Conservation (phyloP, 106 monocot species). For the Phalaenopsis aphrodite region DNA sequence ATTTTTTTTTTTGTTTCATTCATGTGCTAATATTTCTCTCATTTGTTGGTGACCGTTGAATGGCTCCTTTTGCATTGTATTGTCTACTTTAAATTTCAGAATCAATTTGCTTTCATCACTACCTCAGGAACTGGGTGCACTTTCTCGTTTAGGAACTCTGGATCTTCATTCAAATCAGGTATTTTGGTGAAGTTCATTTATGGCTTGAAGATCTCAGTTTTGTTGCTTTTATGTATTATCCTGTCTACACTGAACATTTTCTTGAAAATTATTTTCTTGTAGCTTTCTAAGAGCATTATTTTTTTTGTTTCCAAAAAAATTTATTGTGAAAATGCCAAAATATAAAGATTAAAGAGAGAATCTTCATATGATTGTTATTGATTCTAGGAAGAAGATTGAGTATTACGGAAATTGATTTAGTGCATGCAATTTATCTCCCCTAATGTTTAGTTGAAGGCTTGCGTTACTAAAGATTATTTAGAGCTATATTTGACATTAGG, state of each 20-base stretch:
- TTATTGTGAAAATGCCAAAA: not conserved
- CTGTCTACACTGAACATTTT: not conserved
- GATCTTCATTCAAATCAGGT: constrained; percentile 99
- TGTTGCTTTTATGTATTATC: not conserved
- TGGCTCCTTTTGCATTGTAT: constrained; percentile 9
- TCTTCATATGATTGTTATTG: not conserved
- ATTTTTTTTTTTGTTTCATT: constrained; percentile 11
- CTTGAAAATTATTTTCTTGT: not conserved
- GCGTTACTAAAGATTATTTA: not conserved
- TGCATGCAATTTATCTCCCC: too few relatives aligned
- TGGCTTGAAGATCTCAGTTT: not conserved
- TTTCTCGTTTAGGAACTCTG: constrained; percentile 65
- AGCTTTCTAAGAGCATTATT: not conserved
- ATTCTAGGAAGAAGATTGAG: not conserved
- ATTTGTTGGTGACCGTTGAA: not conserved
- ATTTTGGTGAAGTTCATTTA: not conserved
- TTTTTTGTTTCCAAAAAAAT: not conserved
- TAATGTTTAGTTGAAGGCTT: not conserved
- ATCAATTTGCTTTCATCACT: constrained; percentile 62
- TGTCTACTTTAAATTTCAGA: constrained; percentile 32
- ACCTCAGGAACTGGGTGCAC: constrained; percentile 73
- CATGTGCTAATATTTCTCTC: not conserved
- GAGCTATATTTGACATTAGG: not conserved
- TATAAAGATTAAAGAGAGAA: too few relatives aligned
- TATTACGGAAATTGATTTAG: not conserved